Conservation (phyloP, 192 early-diverging fungal species). For the Entomortierella chlamydospora region DNA sequence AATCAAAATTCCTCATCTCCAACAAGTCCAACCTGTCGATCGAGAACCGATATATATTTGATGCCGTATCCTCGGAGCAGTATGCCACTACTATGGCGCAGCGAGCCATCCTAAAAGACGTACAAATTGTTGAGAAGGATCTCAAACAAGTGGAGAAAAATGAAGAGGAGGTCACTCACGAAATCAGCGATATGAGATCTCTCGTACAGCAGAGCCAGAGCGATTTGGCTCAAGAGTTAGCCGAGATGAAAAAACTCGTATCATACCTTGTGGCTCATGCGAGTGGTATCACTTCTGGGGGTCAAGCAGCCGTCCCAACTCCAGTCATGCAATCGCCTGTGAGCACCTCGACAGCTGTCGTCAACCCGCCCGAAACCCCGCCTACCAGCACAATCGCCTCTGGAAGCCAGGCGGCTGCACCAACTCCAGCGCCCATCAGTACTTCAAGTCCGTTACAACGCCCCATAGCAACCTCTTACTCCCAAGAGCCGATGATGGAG, state of each 20-base stretch:
- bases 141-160: conserved; percentile 11
- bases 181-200: conserved; percentile 10
- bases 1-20: conserved; percentile 36
- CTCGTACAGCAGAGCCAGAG: neutral
- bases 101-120: conserved; percentile 17
- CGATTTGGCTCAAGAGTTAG: neutral
- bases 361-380: neutral
- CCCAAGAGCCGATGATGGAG: no score
- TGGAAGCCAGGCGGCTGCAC: no score
- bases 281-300: neutral
- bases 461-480: no score
- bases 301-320: neutral
- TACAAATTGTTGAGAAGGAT: conserved; percentile 8
- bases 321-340: neutral
- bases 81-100: conserved; percentile 12
- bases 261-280: neutral
- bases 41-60: conserved; percentile 44
- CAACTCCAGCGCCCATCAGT: no score
- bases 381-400: no score
- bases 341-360: neutral
- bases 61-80: conserved; percentile 28
- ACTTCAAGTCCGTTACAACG: no score
- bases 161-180: conserved; percentile 28
- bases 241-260: neutral
- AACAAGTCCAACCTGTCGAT: conserved; percentile 45